phyloP scores from a whole-genome alignment of 495 filamentous ascomycete genomes.

The Chaetomium cochliodes region DNA sequence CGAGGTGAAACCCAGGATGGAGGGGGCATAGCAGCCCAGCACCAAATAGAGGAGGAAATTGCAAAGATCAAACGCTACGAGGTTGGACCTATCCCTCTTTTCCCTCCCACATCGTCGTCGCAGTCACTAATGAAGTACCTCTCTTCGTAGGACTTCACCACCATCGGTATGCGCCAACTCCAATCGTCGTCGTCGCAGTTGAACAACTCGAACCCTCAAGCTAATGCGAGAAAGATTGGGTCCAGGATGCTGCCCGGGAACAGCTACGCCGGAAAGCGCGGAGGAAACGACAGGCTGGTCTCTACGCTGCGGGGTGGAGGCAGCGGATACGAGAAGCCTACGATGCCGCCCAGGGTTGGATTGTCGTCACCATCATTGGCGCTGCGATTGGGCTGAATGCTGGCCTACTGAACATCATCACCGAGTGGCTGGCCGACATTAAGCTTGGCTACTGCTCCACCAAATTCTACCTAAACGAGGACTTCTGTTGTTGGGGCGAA shows the following conservation, averaged over 20 bases:
- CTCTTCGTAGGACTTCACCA: conserved; percentile 68
- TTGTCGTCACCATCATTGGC: conserved; percentile 92
- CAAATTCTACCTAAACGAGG: conserved; percentile 95
- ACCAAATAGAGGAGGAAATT: conserved; percentile 88
- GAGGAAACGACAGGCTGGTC: conserved; percentile 69
- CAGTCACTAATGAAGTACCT: conserved; percentile 3
- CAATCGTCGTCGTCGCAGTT: neutral
- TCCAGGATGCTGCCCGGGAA: conserved; percentile 93
- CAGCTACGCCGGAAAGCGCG: conserved; percentile 75
- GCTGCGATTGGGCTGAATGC: conserved; percentile 91
- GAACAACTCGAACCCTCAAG: conserved; percentile 10
- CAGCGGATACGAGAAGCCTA: conserved; percentile 81
- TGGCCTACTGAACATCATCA: conserved; percentile 90
- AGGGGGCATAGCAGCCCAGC: conserved; percentile 44
- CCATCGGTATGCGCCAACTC: conserved; percentile 61
- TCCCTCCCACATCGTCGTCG: neutral
- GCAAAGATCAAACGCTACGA: conserved; percentile 98
- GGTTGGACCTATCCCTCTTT: conserved; percentile 38
- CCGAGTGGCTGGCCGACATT: conserved; percentile 94
- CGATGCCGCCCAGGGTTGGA: conserved; percentile 97
- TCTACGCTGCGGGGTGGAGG: conserved; percentile 80
- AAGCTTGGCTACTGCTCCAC: conserved; percentile 93
- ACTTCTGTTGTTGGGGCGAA: conserved; percentile 97
- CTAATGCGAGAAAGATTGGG: conserved; percentile 66
- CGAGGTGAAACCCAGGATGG: conserved; percentile 52